Base-by-base conservation (phyloP, 1,284 basidiomycete species). In the Schizophyllum commune region DNA sequence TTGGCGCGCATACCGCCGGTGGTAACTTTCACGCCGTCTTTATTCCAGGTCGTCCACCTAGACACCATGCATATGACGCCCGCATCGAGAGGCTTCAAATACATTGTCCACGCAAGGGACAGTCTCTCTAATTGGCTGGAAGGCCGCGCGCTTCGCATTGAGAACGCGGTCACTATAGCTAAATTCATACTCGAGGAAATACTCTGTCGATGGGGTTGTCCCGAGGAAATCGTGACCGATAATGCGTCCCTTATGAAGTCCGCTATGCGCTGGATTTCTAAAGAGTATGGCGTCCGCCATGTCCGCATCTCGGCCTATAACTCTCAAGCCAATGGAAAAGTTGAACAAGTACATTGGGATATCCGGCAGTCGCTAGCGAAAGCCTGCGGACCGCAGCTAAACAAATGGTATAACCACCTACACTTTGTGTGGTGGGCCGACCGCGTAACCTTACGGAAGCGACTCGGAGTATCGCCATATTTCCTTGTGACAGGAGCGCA, bases 251-350 rank as follows among this genome's bases (percentile, higher is more conserved):
- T 71, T 0, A 73, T 77, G n/a, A 55, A 77, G 0, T 65, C 64
- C n/a, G 79, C 75, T 0, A 17, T 74, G 1, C 64, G 69, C 0
- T 62, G 68, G 13, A 66, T 81, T 0, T 60, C 62, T 0, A 59
- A 70, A 3, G 64, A 68, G 0, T 81, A 78, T 59, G 55, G 67
- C 0, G 73, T 82, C 9, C 33, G 61, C 0, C 73, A 78, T 32
- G 78, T 82, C 33, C 39, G 68, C 0, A 79, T 82, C 7, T 77
- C 74, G 0, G 68, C 68, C 0, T 82, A 82, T 61, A 82, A 82
- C 59, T 80, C 75, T 0, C 69, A 69, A 8, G 74, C 73, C 0
- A 81, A 81, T 57, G 73, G 79, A 0, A 63, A 74, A 0, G 69
- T 79, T 0, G 76, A 81, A 61, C 58, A 69, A 0, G 61, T 65